Evolutionary conservation across 2,329 filamentous ascomycete species (phyloP), one percentile per base, ranked within the genome.

Genomic region (Xylaria sp.): DNA sequence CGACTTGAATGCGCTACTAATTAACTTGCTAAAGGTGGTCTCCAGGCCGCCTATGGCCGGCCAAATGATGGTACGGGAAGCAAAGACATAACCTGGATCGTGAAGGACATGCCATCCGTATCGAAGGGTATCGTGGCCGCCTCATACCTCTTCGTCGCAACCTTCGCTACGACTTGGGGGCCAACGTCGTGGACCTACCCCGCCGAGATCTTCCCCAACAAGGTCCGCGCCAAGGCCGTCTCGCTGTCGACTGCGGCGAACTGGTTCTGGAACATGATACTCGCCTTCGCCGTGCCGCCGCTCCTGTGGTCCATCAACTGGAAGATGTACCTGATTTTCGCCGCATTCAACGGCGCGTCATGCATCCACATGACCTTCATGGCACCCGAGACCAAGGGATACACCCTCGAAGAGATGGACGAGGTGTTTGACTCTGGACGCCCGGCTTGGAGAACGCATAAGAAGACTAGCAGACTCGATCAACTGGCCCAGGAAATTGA

Each of bases 371-470:
- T 92, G 75, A 87, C 87, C 77, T 83, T 94, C 70, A 76, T 82
- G 25, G 82, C 82, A 0, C 90, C 90, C 0, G 84, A 93, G 79
- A 93, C 91, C 0, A 87, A 89, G 45, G 91, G 91, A 13, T 92
- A 89, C 79, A 91, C 90, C 0, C 86, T 94, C 0, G 92, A 94
- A 76, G 91, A 94, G 76, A 90, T 93, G 78, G 91, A 92, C 71
- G 87, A 87, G 15, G 89, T 94, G 70, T 94, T 94, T 76, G 83
- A 87, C 72, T 83, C 84, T 8, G 86, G 86, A 0, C 76, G 83
- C 1, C 86, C 85, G 1, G 86, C 89, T 3, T 91, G 89, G 89
- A 86, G 83, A 77, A 82, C 79, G 6, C 76, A 74, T 39, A 76
- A 78, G 60, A 82, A 81, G 72, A 74, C 72, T 5, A 84, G 81